Conservation (phyloP, 2,329 filamentous ascomycete species). For the Kalaharituber pfeilii region DNA sequence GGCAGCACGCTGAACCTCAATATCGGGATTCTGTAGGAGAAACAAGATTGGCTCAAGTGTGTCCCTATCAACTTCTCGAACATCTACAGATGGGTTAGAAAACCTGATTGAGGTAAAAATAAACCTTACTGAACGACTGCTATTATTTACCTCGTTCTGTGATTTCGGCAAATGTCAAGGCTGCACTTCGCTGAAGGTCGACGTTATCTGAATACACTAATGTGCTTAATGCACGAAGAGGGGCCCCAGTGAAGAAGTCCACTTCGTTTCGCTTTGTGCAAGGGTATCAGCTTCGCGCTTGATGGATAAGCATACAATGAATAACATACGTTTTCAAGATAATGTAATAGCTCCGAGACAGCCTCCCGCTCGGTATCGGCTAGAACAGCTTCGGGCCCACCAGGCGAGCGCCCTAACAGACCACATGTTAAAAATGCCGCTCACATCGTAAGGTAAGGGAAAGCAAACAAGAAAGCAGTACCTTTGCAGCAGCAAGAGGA, state of each 20-base stretch:
- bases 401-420: conserved; percentile 50
- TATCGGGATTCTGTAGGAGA: conserved; percentile 83
- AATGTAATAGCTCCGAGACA: conserved; percentile 84
- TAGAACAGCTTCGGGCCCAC: conserved; percentile 67
- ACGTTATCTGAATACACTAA: conserved; percentile 98
- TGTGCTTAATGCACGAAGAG: conserved; percentile 80
- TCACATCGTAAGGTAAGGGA: too few relatives aligned
- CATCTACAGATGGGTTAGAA: conserved; percentile 44
- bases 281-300: background rate
- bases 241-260: conserved; percentile 95
- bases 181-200: conserved; percentile 90
- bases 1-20: conserved; percentile 90
- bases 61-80: conserved; percentile 83
- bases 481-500: conserved; percentile 46
- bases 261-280: conserved; percentile 65
- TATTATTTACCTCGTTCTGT: conserved; percentile 70
- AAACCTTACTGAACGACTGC: conserved; percentile 15
- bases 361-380: conserved; percentile 94
- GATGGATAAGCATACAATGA: background rate
- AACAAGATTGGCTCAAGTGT: conserved; percentile 93
- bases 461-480: conserved; percentile 23
- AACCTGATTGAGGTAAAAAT: too few relatives aligned
- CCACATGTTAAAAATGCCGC: background rate
- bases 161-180: conserved; percentile 95
- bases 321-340: conserved; percentile 74